Conservation (phyloP, 148 eudicot genomes). For the Rhododendron molle region DNA sequence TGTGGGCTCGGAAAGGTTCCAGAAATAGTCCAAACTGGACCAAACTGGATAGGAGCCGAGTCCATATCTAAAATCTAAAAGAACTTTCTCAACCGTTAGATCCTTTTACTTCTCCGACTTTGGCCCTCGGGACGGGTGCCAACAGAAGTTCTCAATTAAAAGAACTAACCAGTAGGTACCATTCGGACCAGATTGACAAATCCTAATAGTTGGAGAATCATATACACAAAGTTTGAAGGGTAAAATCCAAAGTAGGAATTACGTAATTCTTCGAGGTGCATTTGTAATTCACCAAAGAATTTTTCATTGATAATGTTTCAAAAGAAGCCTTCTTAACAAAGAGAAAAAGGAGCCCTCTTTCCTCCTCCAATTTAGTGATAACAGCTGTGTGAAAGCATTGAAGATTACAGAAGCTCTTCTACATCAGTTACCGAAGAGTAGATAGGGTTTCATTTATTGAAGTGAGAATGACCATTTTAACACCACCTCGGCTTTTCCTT, state of each 20-base stretch:
- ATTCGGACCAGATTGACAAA: neutral
- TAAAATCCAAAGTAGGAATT: neutral
- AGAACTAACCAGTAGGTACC: neutral
- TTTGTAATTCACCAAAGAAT: neutral
- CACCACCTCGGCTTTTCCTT: neutral
- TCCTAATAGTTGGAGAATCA: neutral
- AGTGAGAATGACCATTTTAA: conserved; percentile 16
- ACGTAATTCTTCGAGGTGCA: neutral
- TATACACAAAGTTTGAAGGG: neutral
- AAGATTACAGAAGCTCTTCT: conserved; percentile 9
- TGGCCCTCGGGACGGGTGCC: too few species aligned
- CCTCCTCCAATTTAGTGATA: neutral
- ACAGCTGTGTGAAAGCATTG: neutral
- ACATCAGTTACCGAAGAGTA: conserved; percentile 23
- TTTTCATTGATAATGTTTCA: neutral
- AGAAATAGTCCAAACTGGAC: too few species aligned
- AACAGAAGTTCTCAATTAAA: neutral
- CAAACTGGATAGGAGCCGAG: too few species aligned
- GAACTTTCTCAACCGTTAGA: too few species aligned
- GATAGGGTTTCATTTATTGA: conserved; percentile 4
- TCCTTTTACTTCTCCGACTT: too few species aligned
- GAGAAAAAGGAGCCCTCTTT: neutral
- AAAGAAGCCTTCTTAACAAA: neutral
- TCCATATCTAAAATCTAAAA: too few species aligned
- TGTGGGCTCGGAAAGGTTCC: too few species aligned